phyloP scores from a whole-genome alignment of 1,284 basidiomycete species.

The Anthracocystis walkeri region DNA sequence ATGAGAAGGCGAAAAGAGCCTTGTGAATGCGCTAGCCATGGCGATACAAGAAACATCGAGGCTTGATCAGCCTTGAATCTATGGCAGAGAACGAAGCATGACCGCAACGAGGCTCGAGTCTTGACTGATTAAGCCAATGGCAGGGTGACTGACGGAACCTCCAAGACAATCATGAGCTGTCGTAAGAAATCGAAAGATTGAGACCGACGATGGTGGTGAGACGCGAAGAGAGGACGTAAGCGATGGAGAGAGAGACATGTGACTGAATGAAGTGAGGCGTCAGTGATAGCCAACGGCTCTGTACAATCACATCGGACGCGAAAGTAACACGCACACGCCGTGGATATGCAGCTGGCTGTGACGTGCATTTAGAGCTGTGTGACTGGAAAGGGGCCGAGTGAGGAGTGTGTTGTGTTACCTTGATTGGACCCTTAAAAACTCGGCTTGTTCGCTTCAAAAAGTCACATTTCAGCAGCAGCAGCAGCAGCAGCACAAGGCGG shows the following conservation, averaged over 20 bases:
- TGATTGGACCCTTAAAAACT: slow-evolving; percentile 9
- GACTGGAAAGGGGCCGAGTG: background rate
- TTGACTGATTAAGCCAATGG: background rate
- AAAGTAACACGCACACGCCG: slow-evolving; percentile 4
- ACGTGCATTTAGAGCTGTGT: background rate
- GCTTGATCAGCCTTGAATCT: slow-evolving; percentile 5
- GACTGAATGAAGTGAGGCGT: background rate
- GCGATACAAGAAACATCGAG: background rate
- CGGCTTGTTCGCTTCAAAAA: background rate
- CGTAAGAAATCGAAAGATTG: background rate
- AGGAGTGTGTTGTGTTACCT: background rate
- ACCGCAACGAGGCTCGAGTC: background rate
- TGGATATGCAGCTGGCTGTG: slow-evolving; percentile 4
- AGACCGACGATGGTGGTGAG: background rate
- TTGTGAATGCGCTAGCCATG: slow-evolving; percentile 46
- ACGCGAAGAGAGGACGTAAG: background rate
- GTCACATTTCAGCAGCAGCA: background rate
- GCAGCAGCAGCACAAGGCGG: background rate
- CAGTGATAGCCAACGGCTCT: background rate
- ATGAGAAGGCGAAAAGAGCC: slow-evolving; percentile 34
- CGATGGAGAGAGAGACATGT: background rate
- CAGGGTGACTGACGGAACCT: background rate
- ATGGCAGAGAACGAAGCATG: background rate
- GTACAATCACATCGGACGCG: slow-evolving; percentile 7
- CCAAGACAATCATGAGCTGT: background rate